Base-by-base conservation (phyloP, 2,329 filamentous ascomycete genomes). In the Penicillium capsulatum region DNA sequence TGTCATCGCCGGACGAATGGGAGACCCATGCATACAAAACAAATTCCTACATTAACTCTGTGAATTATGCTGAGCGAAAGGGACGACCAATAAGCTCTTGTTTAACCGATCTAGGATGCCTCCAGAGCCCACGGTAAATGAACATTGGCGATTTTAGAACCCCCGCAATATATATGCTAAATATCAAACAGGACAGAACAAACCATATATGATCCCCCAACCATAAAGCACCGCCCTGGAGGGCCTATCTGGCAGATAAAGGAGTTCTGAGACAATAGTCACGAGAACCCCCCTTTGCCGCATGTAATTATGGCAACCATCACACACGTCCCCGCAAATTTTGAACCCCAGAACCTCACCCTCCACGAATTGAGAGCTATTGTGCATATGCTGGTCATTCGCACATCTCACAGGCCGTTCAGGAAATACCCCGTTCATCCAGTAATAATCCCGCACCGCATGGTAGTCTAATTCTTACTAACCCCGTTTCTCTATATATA, bases 341-440 rank as follows among this genome's bases (percentile, higher is more conserved):
- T 22, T 26, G 26, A 9, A 11, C 17, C 26, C 32, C 27, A 35
- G 32, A 24, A 22, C n/a, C 33, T 36, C 20, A 41, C 38, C 10
- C 14, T 27, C 3, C 16, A 29, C 29, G 38, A 41, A 17, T 7
- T 37, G 10, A 32, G 19, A 17, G 38, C 34, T 41, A 36, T 37
- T 14, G 24, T 37, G 11, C 11, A 30, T n/a, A 16, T 32, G 19
- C n/a, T 40, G 31, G 3, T 34, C 16, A 17, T 34, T 7, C 37
- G 37, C 17, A 34, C 17, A 16, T 34, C 14, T 28, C 10, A 17
- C n/a, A 34, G 17, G 33, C 20, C 20, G 11, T 33, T 29, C 29
- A 7, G 26, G 13, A 31, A 24, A 5, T 34, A 13, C 22, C 24
- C 19, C 8, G 16, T 33, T 17, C 31, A 38, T 20, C 34, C 31